Base-by-base conservation (phyloP, 805 yeast species). In the Wickerhamomyces subpelliculosus region DNA sequence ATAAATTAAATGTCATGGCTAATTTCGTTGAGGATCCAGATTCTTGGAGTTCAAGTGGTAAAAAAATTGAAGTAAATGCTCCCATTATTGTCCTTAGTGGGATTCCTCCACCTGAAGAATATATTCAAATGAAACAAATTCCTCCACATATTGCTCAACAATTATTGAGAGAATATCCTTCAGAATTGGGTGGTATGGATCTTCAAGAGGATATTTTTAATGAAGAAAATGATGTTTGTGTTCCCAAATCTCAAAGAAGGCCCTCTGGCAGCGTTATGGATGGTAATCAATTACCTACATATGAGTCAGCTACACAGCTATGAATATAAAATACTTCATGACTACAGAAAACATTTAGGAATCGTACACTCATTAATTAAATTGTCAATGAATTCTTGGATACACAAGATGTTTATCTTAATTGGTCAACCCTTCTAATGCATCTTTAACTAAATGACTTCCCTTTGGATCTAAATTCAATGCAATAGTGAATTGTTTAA, bases 391-490 rank as follows among this genome's bases (percentile, higher is more conserved):
- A 26, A 5, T 14, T 42, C 12, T 4, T 24, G 12, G 13, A 5
- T 12, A 13, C n/a, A 13, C 26, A 24, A 11, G 5, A 10, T 13
- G 12, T 24, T 24, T 10, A 7, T 25, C 27, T 25, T 25, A 16
- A 25, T 11, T 21, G 6, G 41, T 8, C 27, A 52, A 38, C 19
- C 50, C 67, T 51, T 85, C 95, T 62, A 89, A 68, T 0, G 95
- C 95, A 42, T 85, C 95, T 45, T 84, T 73, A 14, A 89, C 84
- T 40, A 88, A 65, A 55, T 85, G 94, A 35, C 83, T 77, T 0
- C 96, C 96, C 55, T 88, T 87, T 7, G 97, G 97, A 59, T 90
- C 97, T 45, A 90, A 67, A 52, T 86, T 85, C 61, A 87, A 68
- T 1, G 98, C 97, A 32, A 81, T 73, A 0, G 97, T 90, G 48